A percentile compares a stretch with the other conserved stretches of the same genome.
These are phyloP conservation scores for Homolaphlyctis polyrhiza DNA, from an alignment of 371 early-diverging fungal species.

Conservation along the genomic window DNA sequence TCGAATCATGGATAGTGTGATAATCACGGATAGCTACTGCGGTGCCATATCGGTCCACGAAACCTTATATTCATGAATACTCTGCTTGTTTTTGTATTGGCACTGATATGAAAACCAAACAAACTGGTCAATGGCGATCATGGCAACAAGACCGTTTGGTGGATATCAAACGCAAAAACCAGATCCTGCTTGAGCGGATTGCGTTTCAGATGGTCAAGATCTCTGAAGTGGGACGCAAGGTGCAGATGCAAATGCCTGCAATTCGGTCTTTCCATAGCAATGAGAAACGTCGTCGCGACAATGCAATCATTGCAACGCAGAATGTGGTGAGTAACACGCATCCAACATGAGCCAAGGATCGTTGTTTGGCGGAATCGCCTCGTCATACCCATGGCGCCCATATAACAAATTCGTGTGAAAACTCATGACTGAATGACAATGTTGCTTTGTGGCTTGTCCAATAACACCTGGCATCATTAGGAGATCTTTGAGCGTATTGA, in stretches of 20 bases:
- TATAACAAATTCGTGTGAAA: too few relatives aligned
- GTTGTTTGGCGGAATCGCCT: too few relatives aligned
- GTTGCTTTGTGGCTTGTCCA: not conserved
- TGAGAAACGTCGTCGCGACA: slow-evolving; percentile 16
- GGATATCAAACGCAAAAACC: slow-evolving; percentile 30
- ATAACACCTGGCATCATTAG: not conserved
- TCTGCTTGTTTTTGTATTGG: too few relatives aligned
- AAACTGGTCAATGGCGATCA: not conserved
- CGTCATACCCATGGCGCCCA: too few relatives aligned
- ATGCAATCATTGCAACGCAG: slow-evolving; percentile 1
- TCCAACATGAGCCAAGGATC: too few relatives aligned
- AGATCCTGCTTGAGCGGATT: slow-evolving; percentile 33
- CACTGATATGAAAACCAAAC: too few relatives aligned
- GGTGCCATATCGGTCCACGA: too few relatives aligned
- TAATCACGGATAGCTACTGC: too few relatives aligned
- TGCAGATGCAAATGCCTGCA: not conserved
- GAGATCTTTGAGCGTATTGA: slow-evolving; percentile 28
- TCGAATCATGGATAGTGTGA: too few relatives aligned
- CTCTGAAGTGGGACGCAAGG: not conserved
- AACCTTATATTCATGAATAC: too few relatives aligned
- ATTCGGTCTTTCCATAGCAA: not conserved
- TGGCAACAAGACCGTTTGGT: slow-evolving; percentile 19
- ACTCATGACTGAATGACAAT: too few relatives aligned
- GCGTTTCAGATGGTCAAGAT: slow-evolving; percentile 22
- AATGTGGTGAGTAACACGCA: slow-evolving; percentile 7